These are phyloP conservation scores for Apiotrichum gamsii DNA, from an alignment of 1,284 basidiomycete species.

Conservation along the genomic window DNA sequence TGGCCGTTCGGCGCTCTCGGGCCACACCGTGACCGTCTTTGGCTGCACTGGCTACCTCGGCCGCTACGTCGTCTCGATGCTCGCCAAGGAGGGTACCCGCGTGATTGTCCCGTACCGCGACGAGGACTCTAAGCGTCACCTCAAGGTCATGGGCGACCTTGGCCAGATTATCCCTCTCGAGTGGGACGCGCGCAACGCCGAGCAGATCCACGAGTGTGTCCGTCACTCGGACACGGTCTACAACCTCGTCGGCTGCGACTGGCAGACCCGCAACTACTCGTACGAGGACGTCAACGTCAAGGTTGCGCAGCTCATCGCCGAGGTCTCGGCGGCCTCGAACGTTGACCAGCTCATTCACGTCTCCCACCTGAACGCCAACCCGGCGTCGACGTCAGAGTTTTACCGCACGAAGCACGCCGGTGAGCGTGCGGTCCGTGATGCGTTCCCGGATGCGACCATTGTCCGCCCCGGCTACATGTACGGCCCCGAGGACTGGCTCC, in stretches of 20 bases:
- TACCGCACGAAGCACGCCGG: conserved; percentile 87
- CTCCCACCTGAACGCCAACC: conserved; percentile 87
- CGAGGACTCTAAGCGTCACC: conserved; percentile 84
- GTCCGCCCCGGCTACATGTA: conserved; percentile 80
- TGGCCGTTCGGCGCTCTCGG: conserved; percentile 78
- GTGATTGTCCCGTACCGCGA: conserved; percentile 94
- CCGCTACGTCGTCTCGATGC: conserved; percentile 85
- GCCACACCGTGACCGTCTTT: conserved; percentile 93
- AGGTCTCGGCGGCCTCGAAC: conserved; percentile 67
- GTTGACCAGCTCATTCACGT: conserved; percentile 87
- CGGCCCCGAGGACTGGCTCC: conserved; percentile 88
- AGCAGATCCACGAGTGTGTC: conserved; percentile 88
- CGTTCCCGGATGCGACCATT: conserved; percentile 83
- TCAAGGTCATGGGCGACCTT: conserved; percentile 91
- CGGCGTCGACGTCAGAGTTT: conserved; percentile 71
- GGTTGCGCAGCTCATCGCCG: conserved; percentile 68
- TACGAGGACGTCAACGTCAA: conserved; percentile 56
- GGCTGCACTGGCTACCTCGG: conserved; percentile 95
- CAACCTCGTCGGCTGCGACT: conserved; percentile 83
- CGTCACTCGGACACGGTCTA: conserved; percentile 97
- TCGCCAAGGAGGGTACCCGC: conserved; percentile 90
- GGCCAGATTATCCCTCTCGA: conserved; percentile 96
- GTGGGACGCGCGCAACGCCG: conserved; percentile 83
- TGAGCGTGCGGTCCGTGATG: conserved; percentile 77
- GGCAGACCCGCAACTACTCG: conserved; percentile 86